A percentile compares a stretch with the other conserved stretches of the same genome.
Conservation (phyloP, 177 flowering plant genomes). For the Telopea speciosissima region DNA sequence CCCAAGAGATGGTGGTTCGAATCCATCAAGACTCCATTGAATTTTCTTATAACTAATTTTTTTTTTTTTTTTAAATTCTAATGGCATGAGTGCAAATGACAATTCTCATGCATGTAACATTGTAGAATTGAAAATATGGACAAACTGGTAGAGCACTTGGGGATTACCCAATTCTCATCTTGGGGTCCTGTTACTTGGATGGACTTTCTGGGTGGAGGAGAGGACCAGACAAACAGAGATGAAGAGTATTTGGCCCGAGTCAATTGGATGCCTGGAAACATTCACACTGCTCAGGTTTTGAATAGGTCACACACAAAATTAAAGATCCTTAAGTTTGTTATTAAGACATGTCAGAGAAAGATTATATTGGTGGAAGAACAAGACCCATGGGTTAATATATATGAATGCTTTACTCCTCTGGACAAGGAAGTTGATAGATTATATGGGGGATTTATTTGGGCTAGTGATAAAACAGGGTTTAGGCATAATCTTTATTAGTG, state of each 20-base stretch:
- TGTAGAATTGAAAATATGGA: no score
- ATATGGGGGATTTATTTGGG: conserved; percentile 95
- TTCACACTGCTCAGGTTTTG: conserved; percentile 72
- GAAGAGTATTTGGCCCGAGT: conserved; percentile 90
- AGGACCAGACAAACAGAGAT: conserved; percentile 25
- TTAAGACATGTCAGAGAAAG: conserved; percentile 58
- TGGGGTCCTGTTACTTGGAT: conserved; percentile 82
- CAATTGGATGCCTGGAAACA: conserved; percentile 80
- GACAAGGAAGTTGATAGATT: conserved; percentile 45
- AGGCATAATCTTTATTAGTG: conserved; percentile 89
- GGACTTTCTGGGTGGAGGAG: conserved; percentile 75
- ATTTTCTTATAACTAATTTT: no score
- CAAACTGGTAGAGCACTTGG: no score
- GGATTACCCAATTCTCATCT: no score
- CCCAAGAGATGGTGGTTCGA: no score
- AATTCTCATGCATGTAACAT: no score
- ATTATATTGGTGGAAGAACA: conserved; percentile 58
- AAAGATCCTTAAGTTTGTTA: conserved; percentile 70
- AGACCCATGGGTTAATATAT: conserved; percentile 72
- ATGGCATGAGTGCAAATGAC: no score
- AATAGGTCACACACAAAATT: conserved; percentile 59
- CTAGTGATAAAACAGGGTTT: conserved; percentile 86
- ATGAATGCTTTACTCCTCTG: conserved; percentile 88
- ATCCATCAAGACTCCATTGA: no score
- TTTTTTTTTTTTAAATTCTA: no score